A percentile compares a stretch with the other conserved stretches of the same genome.
These are phyloP conservation scores for Tolypocladium endophyticum DNA, from an alignment of 2,329 filamentous ascomycete species.

Conservation along the genomic window DNA sequence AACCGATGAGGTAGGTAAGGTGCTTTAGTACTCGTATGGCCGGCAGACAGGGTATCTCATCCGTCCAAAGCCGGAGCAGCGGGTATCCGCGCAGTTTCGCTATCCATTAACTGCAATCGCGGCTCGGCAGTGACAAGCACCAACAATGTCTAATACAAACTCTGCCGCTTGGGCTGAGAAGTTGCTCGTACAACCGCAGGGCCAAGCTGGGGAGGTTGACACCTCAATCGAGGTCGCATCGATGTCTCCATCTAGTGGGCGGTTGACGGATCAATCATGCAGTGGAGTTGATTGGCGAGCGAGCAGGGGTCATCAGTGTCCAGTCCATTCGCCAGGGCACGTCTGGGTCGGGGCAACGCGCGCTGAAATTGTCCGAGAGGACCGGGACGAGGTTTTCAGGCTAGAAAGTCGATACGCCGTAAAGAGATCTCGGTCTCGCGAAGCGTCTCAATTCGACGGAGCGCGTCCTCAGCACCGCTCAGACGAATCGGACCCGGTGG, in stretches of 20 bases:
- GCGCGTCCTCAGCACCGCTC: background rate
- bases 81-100: background rate
- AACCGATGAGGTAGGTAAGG: background rate
- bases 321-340: too few species aligned
- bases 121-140: background rate
- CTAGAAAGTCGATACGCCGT: too few species aligned
- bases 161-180: background rate
- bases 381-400: background rate
- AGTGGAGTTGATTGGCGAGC: background rate
- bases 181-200: background rate
- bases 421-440: background rate
- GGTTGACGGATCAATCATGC: background rate
- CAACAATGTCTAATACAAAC: background rate
- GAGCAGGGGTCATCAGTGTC: background rate
- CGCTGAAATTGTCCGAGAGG: background rate
- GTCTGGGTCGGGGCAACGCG: background rate
- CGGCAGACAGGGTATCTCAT: too few species aligned
- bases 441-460: background rate
- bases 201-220: background rate
- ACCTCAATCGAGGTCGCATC: background rate
- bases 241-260: background rate
- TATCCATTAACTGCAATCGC: background rate
- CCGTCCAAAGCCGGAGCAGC: background rate
- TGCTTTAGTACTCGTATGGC: too few species aligned
- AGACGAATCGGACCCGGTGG: background rate